These are phyloP conservation scores for Pichia kudriavzevii DNA, from an alignment of 1,139 yeast species.

Conservation along the genomic window DNA sequence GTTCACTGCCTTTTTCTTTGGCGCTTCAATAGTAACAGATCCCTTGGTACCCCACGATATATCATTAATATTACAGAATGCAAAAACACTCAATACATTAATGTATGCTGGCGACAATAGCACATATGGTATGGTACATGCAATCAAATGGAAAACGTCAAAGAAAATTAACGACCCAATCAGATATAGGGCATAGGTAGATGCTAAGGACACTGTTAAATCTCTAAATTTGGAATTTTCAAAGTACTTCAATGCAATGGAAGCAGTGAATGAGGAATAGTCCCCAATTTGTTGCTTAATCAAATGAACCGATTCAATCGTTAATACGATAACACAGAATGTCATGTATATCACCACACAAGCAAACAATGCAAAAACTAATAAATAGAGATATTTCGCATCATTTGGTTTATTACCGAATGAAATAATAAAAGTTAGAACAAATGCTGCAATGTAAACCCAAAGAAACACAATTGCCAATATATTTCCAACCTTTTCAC, in stretches of 20 bases:
- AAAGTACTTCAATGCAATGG: constrained; percentile 42
- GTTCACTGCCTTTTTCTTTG: constrained; percentile 19
- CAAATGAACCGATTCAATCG: constrained; percentile 51
- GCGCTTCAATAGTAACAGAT: constrained; percentile 31
- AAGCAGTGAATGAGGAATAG: constrained; percentile 31
- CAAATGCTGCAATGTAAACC: constrained; percentile 80
- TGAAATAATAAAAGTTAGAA: constrained; percentile 81
- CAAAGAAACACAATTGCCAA: constrained; percentile 78
- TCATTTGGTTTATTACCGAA: constrained; percentile 95
- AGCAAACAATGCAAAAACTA: constrained; percentile 79
- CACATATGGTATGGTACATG: constrained; percentile 64
- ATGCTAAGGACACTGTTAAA: constrained; percentile 73
- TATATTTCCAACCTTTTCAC: constrained; percentile 52
- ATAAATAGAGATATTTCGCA: constrained; percentile 69
- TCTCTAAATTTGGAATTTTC: constrained; percentile 67
- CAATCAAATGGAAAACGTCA: constrained; percentile 71
- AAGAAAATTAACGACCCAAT: constrained; percentile 66
- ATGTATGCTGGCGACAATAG: constrained; percentile 68
- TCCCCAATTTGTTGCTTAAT: constrained; percentile 34
- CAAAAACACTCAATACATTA: constrained; percentile 71
- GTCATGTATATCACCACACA: constrained; percentile 88
- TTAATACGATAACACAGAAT: constrained; percentile 75
- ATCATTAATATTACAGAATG: constrained; percentile 80
- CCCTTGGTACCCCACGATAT: constrained; percentile 88
- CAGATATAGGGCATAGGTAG: constrained; percentile 78